Conservation (phyloP, 805 yeast species). For the Schwanniomyces sp. region DNA sequence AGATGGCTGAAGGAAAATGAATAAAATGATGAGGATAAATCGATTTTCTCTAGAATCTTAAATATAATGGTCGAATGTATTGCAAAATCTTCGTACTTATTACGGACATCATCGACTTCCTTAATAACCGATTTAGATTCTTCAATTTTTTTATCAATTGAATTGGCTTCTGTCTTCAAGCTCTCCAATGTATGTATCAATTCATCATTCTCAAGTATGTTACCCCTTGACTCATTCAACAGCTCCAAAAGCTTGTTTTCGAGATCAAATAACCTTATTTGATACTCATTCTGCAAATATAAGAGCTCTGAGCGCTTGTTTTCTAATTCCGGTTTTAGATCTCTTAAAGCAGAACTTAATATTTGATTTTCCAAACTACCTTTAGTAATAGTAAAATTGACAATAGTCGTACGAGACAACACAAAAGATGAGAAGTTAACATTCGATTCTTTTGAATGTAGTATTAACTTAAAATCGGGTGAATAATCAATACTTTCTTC, state of each 20-base stretch:
- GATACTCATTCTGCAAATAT: slow-evolving; percentile 59
- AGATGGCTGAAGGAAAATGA: slow-evolving; percentile 50
- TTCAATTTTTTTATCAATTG: slow-evolving; percentile 50
- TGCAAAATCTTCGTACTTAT: slow-evolving; percentile 55
- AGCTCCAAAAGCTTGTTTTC: slow-evolving; percentile 61
- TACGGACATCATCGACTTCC: slow-evolving; percentile 49
- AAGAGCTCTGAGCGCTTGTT: slow-evolving; percentile 52
- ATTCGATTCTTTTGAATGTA: slow-evolving; percentile 61
- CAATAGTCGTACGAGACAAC: slow-evolving; percentile 57
- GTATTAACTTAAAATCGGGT: slow-evolving; percentile 55
- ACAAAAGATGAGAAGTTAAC: slow-evolving; percentile 52
- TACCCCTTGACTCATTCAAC: slow-evolving; percentile 57
- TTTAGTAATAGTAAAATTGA: slow-evolving; percentile 74
- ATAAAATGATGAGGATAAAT: slow-evolving; percentile 52
- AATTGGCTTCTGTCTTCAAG: slow-evolving; percentile 61
- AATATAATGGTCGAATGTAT: slow-evolving; percentile 52
- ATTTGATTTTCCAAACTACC: slow-evolving; percentile 65
- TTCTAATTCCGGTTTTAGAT: slow-evolving; percentile 68
- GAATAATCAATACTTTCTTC: slow-evolving; percentile 66
- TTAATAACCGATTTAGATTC: slow-evolving; percentile 57
- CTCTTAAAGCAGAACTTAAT: slow-evolving; percentile 53
- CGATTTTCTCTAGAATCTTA: slow-evolving; percentile 38
- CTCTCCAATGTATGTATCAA: slow-evolving; percentile 60
- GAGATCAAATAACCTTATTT: slow-evolving; percentile 48
- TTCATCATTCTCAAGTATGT: slow-evolving; percentile 65